phyloP scores from a whole-genome alignment of 208 protist genomes.

The Leishmania tropica region DNA sequence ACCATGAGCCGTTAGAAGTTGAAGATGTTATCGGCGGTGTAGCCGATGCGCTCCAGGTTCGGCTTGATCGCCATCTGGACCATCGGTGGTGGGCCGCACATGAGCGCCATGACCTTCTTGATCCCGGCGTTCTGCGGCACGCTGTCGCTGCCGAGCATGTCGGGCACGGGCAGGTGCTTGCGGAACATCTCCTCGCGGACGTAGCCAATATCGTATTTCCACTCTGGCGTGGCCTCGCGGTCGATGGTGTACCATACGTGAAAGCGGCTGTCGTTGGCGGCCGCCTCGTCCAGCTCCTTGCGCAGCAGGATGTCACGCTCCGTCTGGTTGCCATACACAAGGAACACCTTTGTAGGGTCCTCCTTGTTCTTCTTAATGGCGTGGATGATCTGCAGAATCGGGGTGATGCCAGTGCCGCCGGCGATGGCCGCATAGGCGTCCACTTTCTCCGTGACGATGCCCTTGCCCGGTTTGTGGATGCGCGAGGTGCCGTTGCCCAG shows the following conservation, averaged over 20 bases:
- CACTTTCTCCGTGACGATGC: slow-evolving; percentile 30
- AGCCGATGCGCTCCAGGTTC: slow-evolving; percentile 79
- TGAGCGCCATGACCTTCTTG: slow-evolving; percentile 56
- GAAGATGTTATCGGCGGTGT: slow-evolving; percentile 65
- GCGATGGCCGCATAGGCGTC: slow-evolving; percentile 71
- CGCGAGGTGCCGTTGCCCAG: slow-evolving; percentile 42
- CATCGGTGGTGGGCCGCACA: slow-evolving; percentile 92
- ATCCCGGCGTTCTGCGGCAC: slow-evolving; percentile 41
- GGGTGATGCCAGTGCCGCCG: slow-evolving; percentile 93
- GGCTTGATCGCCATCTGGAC: slow-evolving; percentile 83
- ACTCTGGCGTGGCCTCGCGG: slow-evolving; percentile 39
- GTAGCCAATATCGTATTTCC: slow-evolving; percentile 74
- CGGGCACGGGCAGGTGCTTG: slow-evolving; percentile 57
- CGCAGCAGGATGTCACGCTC: slow-evolving; percentile 93
- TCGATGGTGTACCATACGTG: slow-evolving; percentile 87
- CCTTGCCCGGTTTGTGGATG: slow-evolving; percentile 37
- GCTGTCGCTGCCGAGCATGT: slow-evolving; percentile 24
- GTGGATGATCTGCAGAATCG: slow-evolving; percentile 91
- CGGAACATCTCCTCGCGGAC: slow-evolving; percentile 80
- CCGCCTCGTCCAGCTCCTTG: slow-evolving; percentile 79
- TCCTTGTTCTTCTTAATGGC: slow-evolving; percentile 71
- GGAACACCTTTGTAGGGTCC: slow-evolving; percentile 82
- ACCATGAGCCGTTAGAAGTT: slow-evolving; percentile 50
- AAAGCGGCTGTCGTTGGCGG: slow-evolving; percentile 45
- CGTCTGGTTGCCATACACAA: slow-evolving; percentile 90